Base-by-base conservation (phyloP, 2,329 filamentous ascomycete species). In the Fusarium verticillioides region DNA sequence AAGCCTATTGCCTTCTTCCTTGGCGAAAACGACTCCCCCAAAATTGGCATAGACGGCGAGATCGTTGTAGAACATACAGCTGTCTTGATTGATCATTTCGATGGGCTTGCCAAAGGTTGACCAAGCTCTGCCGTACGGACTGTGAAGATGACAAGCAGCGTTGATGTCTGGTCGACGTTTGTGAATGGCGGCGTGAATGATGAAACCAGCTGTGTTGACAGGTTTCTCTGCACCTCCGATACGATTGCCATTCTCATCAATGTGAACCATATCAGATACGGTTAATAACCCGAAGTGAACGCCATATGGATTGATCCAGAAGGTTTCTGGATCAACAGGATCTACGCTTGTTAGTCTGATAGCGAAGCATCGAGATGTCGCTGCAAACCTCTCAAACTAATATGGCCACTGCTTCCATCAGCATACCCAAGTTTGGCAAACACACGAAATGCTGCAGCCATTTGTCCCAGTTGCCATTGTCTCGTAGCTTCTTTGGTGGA, bases 71-170 rank as follows among this genome's bases (percentile, higher is more conserved):
- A 93, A 89, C 76, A 89, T 89, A 73, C 87, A 88, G 0, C 90
- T 87, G 77, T 90, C 91, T 80, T 89, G 91, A 69, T 89, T 92
- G 34, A 93, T 81, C 90, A 93, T 93, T 62, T 93, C 91, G 13
- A 93, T 83, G 1, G 86, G 87, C 10, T 82, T 84, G 2, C 85
- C 90, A 78, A 93, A 93, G 0, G 86, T 84, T 39, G 86, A 89
- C 90, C 90, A 93, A 0, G 91, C 90, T 49, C 91, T 88, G 3
- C 91, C 91, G 18, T 88, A 86, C 21, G 85, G 86, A 21, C 87
- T 88, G 78, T 93, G 92, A 21, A 89, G 87, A 74, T 93, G 92
- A 78, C 91, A 93, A 9, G 90, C 89, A 1, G 91, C 91, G 73
- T 89, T 85, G 46, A 91, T 89, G 76, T 92, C 87, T 4, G 89